Conservation (phyloP, 83 land plant genomes). For the Larix sibirica region DNA sequence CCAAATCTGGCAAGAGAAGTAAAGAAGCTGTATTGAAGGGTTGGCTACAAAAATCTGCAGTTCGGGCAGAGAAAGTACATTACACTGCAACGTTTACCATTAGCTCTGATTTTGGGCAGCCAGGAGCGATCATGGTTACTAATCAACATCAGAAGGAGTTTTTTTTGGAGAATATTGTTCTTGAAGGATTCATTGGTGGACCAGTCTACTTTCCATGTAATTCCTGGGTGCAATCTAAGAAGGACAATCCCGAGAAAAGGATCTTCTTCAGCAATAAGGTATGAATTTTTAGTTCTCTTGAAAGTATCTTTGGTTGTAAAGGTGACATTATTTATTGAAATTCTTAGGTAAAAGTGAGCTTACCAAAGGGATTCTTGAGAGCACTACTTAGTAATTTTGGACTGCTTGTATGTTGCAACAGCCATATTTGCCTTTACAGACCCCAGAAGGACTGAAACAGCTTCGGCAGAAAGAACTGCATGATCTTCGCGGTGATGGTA, state of each 20-base stretch:
- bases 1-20: slow-evolving; percentile 60
- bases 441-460: slow-evolving; percentile 62
- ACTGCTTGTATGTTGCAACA: slow-evolving; percentile 20
- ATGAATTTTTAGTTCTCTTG: not conserved
- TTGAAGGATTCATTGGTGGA: slow-evolving; percentile 65
- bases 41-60: slow-evolving; percentile 65
- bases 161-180: slow-evolving; percentile 64
- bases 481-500: slow-evolving; percentile 65
- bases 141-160: slow-evolving; percentile 82
- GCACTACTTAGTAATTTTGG: not conserved
- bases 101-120: slow-evolving; percentile 68
- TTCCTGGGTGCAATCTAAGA: slow-evolving; percentile 75
- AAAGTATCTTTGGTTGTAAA: not conserved
- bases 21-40: slow-evolving; percentile 53
- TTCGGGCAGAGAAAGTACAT: slow-evolving; percentile 53
- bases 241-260: slow-evolving; percentile 47
- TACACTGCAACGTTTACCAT: slow-evolving; percentile 76
- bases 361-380: not conserved
- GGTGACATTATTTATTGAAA: not conserved
- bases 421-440: slow-evolving; percentile 79
- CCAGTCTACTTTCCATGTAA: slow-evolving; percentile 61
- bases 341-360: not conserved
- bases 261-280: slow-evolving; percentile 73
- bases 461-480: slow-evolving; percentile 64
- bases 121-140: slow-evolving; percentile 78